These are phyloP conservation scores for Volvariella surrecta DNA, from an alignment of 1,284 basidiomycete species.

Conservation along the genomic window DNA sequence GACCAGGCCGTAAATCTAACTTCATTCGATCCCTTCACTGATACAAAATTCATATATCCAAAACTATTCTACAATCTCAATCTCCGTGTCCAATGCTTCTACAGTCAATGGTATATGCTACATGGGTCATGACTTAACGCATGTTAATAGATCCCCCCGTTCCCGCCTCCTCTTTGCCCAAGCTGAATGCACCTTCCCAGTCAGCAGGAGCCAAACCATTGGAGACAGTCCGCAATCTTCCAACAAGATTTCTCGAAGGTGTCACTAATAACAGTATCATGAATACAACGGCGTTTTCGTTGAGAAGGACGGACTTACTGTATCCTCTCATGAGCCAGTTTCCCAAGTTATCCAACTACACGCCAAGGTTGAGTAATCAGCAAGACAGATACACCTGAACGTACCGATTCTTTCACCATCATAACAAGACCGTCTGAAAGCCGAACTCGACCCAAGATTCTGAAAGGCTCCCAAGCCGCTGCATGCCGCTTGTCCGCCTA, in stretches of 20 bases:
- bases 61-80: no score
- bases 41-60: no score
- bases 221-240: constrained; percentile 30
- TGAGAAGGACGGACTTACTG: constrained; percentile 19
- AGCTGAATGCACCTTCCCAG: constrained; percentile 43
- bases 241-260: constrained; percentile 41
- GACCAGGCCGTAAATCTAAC: no score
- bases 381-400: constrained; percentile 11
- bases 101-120: no score
- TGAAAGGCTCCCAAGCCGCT: constrained; percentile 38
- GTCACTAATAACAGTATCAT: constrained; percentile 24
- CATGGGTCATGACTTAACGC: no score
- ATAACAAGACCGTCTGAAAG: constrained; percentile 41
- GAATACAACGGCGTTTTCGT: not conserved
- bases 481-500: constrained; percentile 39
- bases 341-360: constrained; percentile 20
- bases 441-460: constrained; percentile 39
- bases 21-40: no score
- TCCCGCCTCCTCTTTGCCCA: constrained; percentile 23
- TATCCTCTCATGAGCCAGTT: constrained; percentile 39
- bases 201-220: constrained; percentile 23
- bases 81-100: no score
- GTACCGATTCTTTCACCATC: constrained; percentile 33
- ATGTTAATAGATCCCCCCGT: no score
- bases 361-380: constrained; percentile 6